These are phyloP conservation scores for Guadua angustifolia DNA, from an alignment of 176 grass and related monocot species.

Conservation along the genomic window DNA sequence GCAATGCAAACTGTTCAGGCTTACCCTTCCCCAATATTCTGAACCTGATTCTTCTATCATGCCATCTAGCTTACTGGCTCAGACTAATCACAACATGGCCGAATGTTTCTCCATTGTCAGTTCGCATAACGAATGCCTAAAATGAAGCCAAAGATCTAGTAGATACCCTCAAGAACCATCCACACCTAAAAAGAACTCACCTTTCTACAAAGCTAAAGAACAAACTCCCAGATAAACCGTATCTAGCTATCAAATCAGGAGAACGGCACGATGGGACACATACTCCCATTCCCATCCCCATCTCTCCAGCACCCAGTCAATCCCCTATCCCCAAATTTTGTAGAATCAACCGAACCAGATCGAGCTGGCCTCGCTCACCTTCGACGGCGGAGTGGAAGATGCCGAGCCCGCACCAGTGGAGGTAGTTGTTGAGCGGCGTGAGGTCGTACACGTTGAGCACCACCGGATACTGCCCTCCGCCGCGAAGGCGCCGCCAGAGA, in stretches of 20 bases:
- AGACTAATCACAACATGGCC: background rate
- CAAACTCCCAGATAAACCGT: background rate
- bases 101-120: background rate
- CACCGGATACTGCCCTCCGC: slow-evolving; percentile 51
- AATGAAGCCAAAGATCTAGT: slow-evolving; percentile 30
- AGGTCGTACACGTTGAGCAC: slow-evolving; percentile 95
- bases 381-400: slow-evolving; percentile 99
- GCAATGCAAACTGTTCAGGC: background rate
- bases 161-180: background rate
- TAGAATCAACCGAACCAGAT: background rate
- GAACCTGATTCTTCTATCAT: background rate
- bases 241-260: background rate
- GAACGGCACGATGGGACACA: background rate
- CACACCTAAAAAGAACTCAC: background rate
- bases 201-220: slow-evolving; percentile 9
- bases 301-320: background rate
- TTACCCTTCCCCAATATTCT: background rate
- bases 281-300: no score
- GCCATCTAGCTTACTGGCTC: background rate
- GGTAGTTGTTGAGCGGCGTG: slow-evolving; percentile 91
- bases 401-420: slow-evolving; percentile 89
- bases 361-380: slow-evolving; percentile 51
- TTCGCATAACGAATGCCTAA: background rate
- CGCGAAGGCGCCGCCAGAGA: slow-evolving; percentile 30
- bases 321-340: background rate